These are phyloP conservation scores for Curvularia sp. DNA, from an alignment of 2,329 filamentous ascomycete species.

Conservation along the genomic window DNA sequence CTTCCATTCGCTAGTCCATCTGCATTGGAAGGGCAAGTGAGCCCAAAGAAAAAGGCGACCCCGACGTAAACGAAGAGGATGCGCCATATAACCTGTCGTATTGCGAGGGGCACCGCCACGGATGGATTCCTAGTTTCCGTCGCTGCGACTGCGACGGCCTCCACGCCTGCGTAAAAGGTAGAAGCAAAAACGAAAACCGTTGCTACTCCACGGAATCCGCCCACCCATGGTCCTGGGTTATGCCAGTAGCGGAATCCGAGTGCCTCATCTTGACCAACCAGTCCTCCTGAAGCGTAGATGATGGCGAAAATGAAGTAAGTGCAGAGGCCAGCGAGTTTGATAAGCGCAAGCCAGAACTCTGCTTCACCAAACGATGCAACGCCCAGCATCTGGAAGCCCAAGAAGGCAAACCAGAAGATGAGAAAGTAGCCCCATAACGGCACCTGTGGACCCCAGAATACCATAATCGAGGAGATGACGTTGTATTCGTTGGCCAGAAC, in stretches of 20 bases:
- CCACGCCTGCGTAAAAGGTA: conserved; percentile 52
- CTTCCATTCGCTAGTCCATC: conserved; percentile 66
- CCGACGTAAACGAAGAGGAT: conserved; percentile 56
- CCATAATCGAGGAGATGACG: conserved; percentile 69
- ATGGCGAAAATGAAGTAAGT: conserved; percentile 54
- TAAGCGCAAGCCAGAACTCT: conserved; percentile 53
- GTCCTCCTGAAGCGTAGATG: conserved; percentile 46
- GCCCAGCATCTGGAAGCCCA: conserved; percentile 52
- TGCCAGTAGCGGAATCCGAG: conserved; percentile 51
- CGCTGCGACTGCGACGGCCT: conserved; percentile 49
- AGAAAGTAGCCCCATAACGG: conserved; percentile 53
- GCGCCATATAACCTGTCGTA: conserved; percentile 55
- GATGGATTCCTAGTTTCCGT: conserved; percentile 53
- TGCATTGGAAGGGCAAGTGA: conserved; percentile 74
- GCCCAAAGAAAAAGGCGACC: conserved; percentile 58
- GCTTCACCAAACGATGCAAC: conserved; percentile 54
- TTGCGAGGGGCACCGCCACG: conserved; percentile 57
- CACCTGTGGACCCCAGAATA: conserved; percentile 67
- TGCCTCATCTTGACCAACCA: conserved; percentile 42
- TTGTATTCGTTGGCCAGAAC: conserved; percentile 77
- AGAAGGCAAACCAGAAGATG: conserved; percentile 52
- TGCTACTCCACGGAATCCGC: conserved; percentile 53
- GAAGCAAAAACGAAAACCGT: conserved; percentile 54
- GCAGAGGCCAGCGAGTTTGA: conserved; percentile 51
- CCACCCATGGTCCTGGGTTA: conserved; percentile 51